Evolutionary conservation across 2,329 filamentous ascomycete genomes (phyloP), one percentile per base, ranked within the genome.

Genomic region (Hawksworthiomyces lignivorus): DNA sequence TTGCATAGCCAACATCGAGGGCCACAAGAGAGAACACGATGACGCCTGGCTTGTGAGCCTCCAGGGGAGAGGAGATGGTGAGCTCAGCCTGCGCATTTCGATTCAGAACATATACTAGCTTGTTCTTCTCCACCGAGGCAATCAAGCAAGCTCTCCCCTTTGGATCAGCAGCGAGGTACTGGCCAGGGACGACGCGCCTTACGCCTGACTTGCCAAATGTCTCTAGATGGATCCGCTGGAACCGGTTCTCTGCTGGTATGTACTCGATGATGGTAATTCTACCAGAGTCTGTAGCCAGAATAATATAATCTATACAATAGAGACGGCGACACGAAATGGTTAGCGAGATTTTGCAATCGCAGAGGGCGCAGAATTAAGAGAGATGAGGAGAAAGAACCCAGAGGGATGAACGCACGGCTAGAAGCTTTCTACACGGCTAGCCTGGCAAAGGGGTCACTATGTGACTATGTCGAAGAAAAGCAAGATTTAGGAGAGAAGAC

Each of bases 181-280:
- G 88, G 47, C 94, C 92, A 3, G 94, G 92, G 33, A 98, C 79
- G 28, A 97, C 90, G 55, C 92, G 82, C 44, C 94, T 82, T 40
- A 97, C 78, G 28, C 92, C 94, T 7, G 92, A 97, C 65, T 98
- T 98, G 52, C 92, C 92, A 61, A 94, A 99, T 1, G 94, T 99
- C 68, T 99, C 94, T 43, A 96, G 76, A 57, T 97, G 92, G 50
- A 97, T 76, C 35, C 87, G 82, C 54, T 82, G 82, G 64, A 98
- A 96, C 36, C 80, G 80, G 61, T 95, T 95, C 61, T 88, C 81
- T 15, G 84, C 77, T 12, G 86, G 82, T 27, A 90, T 68, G 62
- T 96, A 99, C 65, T 96, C 90, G 60, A 97, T 73, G 54, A 97
- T 88, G 19, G 90, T 83, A 55, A 98, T 90, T 36, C 92, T 85